Conservation (phyloP, 352 stramenopile genomes). For the Elongisporangium undulatum region DNA sequence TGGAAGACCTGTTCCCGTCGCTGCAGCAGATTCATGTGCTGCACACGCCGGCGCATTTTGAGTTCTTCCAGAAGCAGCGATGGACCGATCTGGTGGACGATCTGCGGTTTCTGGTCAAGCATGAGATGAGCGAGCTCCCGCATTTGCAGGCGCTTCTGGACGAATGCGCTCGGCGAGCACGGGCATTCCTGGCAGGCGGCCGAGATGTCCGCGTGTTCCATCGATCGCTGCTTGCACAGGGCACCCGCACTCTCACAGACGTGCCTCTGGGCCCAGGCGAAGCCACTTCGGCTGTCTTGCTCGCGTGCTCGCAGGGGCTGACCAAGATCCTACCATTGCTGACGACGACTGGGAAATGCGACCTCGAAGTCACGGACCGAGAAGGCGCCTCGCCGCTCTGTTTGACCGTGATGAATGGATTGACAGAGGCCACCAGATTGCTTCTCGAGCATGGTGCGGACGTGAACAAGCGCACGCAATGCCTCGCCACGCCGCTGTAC, state of each 20-base stretch:
- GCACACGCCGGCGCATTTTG: conserved; percentile 68
- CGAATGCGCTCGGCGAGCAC: conserved; percentile 35
- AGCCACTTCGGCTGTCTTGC: conserved; percentile 46
- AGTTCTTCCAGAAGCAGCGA: conserved; percentile 42
- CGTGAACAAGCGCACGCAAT: conserved; percentile 58
- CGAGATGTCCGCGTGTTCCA: conserved; percentile 26
- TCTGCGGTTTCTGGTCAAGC: conserved; percentile 49
- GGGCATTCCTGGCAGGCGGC: conserved; percentile 2
- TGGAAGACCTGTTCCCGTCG: conserved; percentile 62
- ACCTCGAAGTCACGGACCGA: conserved; percentile 65
- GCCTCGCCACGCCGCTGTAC: conserved; percentile 70
- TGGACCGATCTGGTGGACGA: conserved; percentile 42
- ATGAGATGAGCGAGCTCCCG: conserved; percentile 57
- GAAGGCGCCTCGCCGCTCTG: conserved; percentile 55
- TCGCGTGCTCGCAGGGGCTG: conserved; percentile 54
- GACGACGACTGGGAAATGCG: conserved; percentile 18
- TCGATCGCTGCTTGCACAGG: conserved; percentile 32
- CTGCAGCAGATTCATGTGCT: conserved; percentile 49
- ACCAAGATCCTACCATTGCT: conserved; percentile 40
- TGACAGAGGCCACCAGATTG: conserved; percentile 31
- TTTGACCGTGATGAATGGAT: conserved; percentile 52
- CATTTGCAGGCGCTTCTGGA: conserved; percentile 45
- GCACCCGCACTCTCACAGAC: conserved; percentile 38
- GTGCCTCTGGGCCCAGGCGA: conserved; percentile 40
- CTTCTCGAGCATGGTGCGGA: conserved; percentile 46